Base-by-base conservation (phyloP, 495 filamentous ascomycete species). In the Neurospora sp. region DNA sequence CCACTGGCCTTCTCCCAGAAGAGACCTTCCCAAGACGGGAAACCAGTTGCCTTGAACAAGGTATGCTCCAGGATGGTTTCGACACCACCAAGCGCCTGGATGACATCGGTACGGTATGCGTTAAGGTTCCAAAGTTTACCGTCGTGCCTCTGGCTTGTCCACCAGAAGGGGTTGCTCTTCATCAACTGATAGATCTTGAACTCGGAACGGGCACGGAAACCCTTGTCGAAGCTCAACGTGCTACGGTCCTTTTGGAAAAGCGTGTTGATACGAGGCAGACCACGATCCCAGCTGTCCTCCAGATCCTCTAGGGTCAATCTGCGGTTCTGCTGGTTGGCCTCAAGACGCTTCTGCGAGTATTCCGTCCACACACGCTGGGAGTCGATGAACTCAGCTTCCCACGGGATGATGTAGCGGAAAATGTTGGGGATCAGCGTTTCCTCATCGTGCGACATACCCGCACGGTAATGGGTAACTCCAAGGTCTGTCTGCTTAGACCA, bases 161-260 rank as follows among this genome's bases (percentile, higher is more conserved):
- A 99, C 95, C 94, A 98, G 87, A 98, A 99, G 0, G 96, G 95
- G 81, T 98, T 98, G 86, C 93, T 97, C 90, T 98, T 98, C 96
- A 99, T 98, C 74, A 98, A 85, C 82, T 97, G 95, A 81, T 98
- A 99, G 71, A 93, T 91, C 85, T 98, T 99, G 86, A 98, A 99
- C 84, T 99, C 96, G 36, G 94, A 93, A 40, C 96, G 88, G 37
- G 96, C 90, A 76, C 96, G 92, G 89, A 98, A 98, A 59, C 96
- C 96, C 84, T 99, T 99, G 85, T 99, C 96, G 79, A 99, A 99
- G 78, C 93, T 96, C 73, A 99, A 86, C 0, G 96, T 99, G 82
- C 94, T 97, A 76, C 96, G 89, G 78, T 99, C 96, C 82, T 99
- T 99, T 82, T 99, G 96, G 89, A 99, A 99, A 11, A 99, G 88